phyloP scores from a whole-genome alignment of 2,329 filamentous ascomycete genomes.

The Xylaria sp. region DNA sequence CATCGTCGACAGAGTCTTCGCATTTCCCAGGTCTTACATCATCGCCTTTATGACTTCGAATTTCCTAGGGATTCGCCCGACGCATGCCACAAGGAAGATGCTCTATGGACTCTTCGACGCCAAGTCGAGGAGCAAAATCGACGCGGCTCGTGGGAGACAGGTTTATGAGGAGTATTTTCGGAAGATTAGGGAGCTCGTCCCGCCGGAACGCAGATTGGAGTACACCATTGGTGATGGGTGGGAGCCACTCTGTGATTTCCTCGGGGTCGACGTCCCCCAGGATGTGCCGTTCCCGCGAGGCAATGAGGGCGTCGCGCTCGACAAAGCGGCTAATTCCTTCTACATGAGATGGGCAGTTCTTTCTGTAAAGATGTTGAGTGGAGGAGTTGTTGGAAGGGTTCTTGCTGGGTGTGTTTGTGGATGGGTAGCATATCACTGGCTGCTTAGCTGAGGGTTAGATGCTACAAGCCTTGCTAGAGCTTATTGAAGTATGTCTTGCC shows the following conservation, averaged over 20 bases:
- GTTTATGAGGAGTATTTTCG: constrained; percentile 18
- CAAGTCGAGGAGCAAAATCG: background rate
- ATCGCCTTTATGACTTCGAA: background rate
- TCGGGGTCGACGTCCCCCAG: constrained; percentile 16
- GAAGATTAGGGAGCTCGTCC: constrained; percentile 11
- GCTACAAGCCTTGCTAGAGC: background rate
- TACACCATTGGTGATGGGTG: constrained; percentile 23
- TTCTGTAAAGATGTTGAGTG: background rate
- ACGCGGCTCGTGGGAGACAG: background rate
- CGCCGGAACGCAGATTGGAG: constrained; percentile 21
- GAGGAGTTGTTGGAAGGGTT: background rate
- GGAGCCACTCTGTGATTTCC: constrained; percentile 26
- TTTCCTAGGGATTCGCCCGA: constrained; percentile 7
- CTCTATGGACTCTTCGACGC: constrained; percentile 16
- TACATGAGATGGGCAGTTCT: background rate
- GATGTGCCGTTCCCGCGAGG: constrained; percentile 16
- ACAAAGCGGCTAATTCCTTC: background rate
- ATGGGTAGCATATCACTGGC: constrained; percentile 6
- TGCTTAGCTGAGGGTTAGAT: background rate
- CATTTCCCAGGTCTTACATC: background rate
- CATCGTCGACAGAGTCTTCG: background rate
- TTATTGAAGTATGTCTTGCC: background rate
- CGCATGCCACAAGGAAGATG: constrained; percentile 9
- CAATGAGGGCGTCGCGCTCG: constrained; percentile 5
- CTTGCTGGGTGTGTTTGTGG: background rate